Evolutionary conservation across 306 rosid species (phyloP).

Genomic region (Canavalia gladiata): DNA sequence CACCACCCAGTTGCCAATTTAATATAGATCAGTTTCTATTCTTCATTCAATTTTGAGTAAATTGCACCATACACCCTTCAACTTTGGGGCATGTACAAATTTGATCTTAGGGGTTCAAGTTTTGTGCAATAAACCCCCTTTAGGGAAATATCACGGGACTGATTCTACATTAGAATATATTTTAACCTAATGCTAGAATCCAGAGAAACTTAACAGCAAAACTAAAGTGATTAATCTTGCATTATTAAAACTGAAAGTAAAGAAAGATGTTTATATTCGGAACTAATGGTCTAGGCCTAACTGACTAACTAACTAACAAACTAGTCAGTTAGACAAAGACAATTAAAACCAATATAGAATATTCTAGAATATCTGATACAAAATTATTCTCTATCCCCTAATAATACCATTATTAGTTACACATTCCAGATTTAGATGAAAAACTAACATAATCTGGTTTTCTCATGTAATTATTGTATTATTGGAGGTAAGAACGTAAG

Average conservation of each 20-base stretch:
- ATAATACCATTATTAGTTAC: background rate
- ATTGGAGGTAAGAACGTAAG: background rate
- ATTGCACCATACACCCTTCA: background rate
- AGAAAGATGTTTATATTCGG: too few species aligned
- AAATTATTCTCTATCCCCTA: background rate
- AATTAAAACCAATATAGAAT: too few species aligned
- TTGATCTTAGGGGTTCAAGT: background rate
- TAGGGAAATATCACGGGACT: constrained; percentile 18
- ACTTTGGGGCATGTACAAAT: background rate
- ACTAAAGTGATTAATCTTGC: too few species aligned
- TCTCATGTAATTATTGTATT: background rate
- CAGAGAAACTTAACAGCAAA: too few species aligned
- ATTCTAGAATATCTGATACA: too few species aligned
- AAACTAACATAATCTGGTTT: background rate
- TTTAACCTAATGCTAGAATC: background rate
- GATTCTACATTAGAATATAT: background rate
- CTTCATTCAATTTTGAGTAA: background rate
- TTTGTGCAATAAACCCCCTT: background rate
- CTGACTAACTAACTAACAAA: too few species aligned
- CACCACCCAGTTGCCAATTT: constrained; percentile 1
- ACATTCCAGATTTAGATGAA: background rate
- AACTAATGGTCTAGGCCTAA: too few species aligned
- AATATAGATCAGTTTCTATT: constrained; percentile 1
- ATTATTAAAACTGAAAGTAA: too few species aligned
- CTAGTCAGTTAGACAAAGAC: too few species aligned